Base-by-base conservation (phyloP, 768 basidiomycete genomes). In the Tephrocybe sp. region DNA sequence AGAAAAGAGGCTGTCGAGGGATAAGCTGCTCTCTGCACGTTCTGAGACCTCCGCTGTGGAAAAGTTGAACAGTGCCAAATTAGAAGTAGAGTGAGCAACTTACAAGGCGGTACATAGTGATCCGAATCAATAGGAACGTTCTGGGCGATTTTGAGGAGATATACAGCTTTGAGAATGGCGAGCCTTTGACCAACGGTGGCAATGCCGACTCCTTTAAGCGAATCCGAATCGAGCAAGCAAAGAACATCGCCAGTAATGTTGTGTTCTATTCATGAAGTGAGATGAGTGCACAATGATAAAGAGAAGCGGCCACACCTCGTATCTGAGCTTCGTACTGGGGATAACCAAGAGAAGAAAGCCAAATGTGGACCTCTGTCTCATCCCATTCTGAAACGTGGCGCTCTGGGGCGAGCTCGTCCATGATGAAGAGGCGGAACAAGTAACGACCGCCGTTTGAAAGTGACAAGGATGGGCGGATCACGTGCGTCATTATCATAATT, bases 181-280 rank as follows among this genome's bases (percentile, higher is more conserved):
- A 99, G 72, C 49, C 97, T 78, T 69, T 98, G 95, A 18, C 97
- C 97, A 56, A 98, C 82, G 30, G 89, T 91, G n/a, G 80, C 65
- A 37, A 99, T 80, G 7, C 97, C 97, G 50, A 98, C 73, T 37
- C 89, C 85, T 68, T 90, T 91, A 57, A 99, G 81, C 1, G 82
- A 71, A 20, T 94, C 90, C n/a, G 84, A 78, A 65, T 93, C 89
- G 42, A 98, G 78, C 60, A 89, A 73, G 56, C 88, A 84, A 6
- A 99, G 79, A 1, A 92, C 84, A 56, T 98, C 94, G 49, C 97
- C 97, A 15, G 88, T 87, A 57, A 99, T 91, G 56, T 83, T 88
- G 68, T 99, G 90, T 65, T 94, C 96, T 96, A 64, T 36, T 40
- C 8, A 34, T 40, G 50, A 41, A 53, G 47, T 57, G 48, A 59